Base-by-base conservation (phyloP, 768 basidiomycete genomes). In the Pholiota molesta region DNA sequence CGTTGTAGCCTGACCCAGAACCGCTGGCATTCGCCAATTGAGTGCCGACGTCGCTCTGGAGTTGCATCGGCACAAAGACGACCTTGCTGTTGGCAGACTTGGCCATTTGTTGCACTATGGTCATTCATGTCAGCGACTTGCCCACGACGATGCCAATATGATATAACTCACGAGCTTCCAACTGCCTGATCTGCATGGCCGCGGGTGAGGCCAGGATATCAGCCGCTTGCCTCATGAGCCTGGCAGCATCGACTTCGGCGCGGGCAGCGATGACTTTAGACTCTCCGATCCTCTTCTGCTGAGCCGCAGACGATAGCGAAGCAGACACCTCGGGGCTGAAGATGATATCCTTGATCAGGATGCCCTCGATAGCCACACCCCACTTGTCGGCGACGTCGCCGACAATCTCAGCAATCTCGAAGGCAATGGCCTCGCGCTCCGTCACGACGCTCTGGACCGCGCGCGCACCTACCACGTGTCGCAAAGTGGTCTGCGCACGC, bases 121-220 rank as follows among this genome's bases (percentile, higher is more conserved):
- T 45, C 13, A 40, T 9, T 45, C 13, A 40, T 21, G 47, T 49
- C 23, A 49, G 10, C 2, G 47, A 14, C 3, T 1, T 49, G 11
- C 23, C 26, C 47, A 5, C 5, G 19, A 5, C 21, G 9, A 35
- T 9, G 21, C 42, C 58, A 47, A 60, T 42, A 39, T 19, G 49
- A 37, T 47, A 16, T 55, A 54, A 81, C 82, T 66, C 61, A 84
- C 82, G 70, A 52, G 95, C 94, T 75, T 99, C 97, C 65, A 99
- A 85, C 73, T 98, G 97, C 62, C 97, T 84, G 73, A 98, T 98
- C 76, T 97, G 95, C 95, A 98, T 97, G 58, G 97, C 97, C 21
- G 97, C 96, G 9, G 95, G 95, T 11, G 89, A 92, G 21, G 95
- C 94, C 69, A 94, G 79, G 69, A 97, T 97, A 75, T 97, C 95